A percentile compares a stretch with the other conserved stretches of the same genome.
phyloP scores from a whole-genome alignment of 2,329 filamentous ascomycete species.

The Xylaria sp. region DNA sequence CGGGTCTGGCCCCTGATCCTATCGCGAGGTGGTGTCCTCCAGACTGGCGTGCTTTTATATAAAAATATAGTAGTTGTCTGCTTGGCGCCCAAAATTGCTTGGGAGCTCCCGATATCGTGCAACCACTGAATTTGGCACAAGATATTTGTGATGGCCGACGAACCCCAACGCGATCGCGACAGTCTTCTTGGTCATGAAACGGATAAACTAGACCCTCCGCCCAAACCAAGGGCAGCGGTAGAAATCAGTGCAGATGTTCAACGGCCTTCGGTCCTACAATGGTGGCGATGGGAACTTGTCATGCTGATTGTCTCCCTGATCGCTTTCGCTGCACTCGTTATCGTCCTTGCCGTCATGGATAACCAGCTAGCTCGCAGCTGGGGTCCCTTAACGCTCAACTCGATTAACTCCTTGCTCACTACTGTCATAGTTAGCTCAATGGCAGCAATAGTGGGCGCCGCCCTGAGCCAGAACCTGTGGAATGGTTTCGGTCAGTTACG shows the following conservation, averaged over 20 bases:
- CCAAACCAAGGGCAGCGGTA: background rate
- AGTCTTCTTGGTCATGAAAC: constrained; percentile 11
- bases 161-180: background rate
- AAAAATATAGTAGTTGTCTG: background rate
- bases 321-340: constrained; percentile 9
- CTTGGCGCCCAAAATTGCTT: background rate
- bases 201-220: background rate
- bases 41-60: background rate
- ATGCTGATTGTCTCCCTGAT: constrained; percentile 7
- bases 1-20: background rate
- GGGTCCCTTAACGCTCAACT: constrained; percentile 5
- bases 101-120: background rate
- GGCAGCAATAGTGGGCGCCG: constrained; percentile 1
- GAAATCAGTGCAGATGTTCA: background rate
- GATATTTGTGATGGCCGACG: constrained; percentile 7
- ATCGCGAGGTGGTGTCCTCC: background rate
- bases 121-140: background rate
- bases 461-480: constrained; percentile 6
- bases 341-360: background rate
- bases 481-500: background rate
- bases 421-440: background rate
- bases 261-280: background rate
- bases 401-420: constrained; percentile 6
- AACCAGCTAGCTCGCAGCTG: background rate
- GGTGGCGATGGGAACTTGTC: constrained; percentile 6